Evolutionary conservation across 2,329 filamentous ascomycete species (phyloP).

Genomic region (Cladophialophora chaetospira): DNA sequence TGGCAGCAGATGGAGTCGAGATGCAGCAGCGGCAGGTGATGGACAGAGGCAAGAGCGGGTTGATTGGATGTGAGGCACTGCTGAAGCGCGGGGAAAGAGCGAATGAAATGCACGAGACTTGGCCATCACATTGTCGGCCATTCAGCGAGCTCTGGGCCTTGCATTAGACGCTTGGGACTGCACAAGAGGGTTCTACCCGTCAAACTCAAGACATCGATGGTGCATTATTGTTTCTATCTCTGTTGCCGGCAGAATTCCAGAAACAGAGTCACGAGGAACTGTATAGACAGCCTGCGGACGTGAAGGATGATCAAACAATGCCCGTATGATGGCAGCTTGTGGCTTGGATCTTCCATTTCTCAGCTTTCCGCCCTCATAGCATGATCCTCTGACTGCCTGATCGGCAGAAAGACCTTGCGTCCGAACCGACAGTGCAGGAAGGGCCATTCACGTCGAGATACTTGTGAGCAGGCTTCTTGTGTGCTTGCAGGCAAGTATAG

Average conservation of each 20-base stretch:
- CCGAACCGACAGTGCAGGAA: too few species aligned
- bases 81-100: slow-evolving; percentile 21
- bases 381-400: background rate
- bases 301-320: background rate
- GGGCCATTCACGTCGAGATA: too few species aligned
- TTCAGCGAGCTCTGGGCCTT: background rate
- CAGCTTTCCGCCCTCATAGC: background rate
- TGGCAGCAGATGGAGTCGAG: slow-evolving; percentile 18
- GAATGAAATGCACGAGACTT: slow-evolving; percentile 9
- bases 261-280: background rate
- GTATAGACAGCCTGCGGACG: background rate
- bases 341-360: background rate
- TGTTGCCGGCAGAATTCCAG: background rate
- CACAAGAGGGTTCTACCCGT: background rate
- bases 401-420: too few species aligned
- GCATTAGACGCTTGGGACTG: slow-evolving; percentile 7
- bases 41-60: background rate
- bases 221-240: background rate
- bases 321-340: background rate
- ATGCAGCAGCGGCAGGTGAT: slow-evolving; percentile 4
- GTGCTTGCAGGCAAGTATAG: too few species aligned
- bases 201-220: background rate
- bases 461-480: too few species aligned
- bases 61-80: slow-evolving; percentile 17
- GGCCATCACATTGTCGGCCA: slow-evolving; percentile 6